A percentile compares a stretch with the other conserved stretches of the same genome.
Evolutionary conservation across 768 basidiomycete species (phyloP).

Genomic region (Amanita jacksonii): DNA sequence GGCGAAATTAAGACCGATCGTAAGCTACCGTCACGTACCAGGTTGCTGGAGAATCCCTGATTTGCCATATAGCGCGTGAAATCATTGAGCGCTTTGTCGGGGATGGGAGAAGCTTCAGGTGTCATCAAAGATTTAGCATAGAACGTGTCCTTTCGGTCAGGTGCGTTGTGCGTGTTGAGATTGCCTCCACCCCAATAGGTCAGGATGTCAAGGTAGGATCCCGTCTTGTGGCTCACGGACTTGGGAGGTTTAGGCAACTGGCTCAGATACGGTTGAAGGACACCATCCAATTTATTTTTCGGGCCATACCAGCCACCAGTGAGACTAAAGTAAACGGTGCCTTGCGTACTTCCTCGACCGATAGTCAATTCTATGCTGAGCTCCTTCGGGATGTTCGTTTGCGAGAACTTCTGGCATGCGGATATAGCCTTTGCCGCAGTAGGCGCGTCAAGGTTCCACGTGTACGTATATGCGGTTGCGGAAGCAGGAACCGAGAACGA

Average conservation of each 20-base stretch:
- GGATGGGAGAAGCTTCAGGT: slow-evolving; percentile 21
- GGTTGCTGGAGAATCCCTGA: slow-evolving; percentile 21
- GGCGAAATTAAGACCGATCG: no score
- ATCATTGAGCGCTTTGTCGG: slow-evolving; percentile 19
- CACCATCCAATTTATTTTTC: slow-evolving; percentile 6
- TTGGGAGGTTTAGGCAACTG: slow-evolving; percentile 1
- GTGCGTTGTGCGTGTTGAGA: slow-evolving; percentile 14
- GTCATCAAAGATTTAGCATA: slow-evolving; percentile 36
- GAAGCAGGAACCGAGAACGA: slow-evolving; percentile 28
- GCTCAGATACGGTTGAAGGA: slow-evolving; percentile 13
- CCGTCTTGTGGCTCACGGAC: slow-evolving; percentile 10
- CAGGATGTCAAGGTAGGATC: slow-evolving; percentile 25
- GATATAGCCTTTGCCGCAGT: slow-evolving; percentile 23
- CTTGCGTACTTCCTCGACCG: slow-evolving; percentile 16
- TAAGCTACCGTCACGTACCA: slow-evolving; percentile 15
- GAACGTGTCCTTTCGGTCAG: slow-evolving; percentile 29
- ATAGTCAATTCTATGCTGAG: slow-evolving; percentile 26
- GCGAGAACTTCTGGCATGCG: slow-evolving; percentile 26
- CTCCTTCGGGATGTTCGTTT: slow-evolving; percentile 24
- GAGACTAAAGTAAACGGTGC: slow-evolving; percentile 14
- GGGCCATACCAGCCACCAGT: slow-evolving; percentile 14
- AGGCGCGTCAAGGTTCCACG: slow-evolving; percentile 25
- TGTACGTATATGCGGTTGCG: slow-evolving; percentile 26
- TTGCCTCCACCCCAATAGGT: slow-evolving; percentile 19
- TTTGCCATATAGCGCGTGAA: slow-evolving; percentile 27